Evolutionary conservation across 768 basidiomycete species (phyloP).

Genomic region (Suillus weaverae): DNA sequence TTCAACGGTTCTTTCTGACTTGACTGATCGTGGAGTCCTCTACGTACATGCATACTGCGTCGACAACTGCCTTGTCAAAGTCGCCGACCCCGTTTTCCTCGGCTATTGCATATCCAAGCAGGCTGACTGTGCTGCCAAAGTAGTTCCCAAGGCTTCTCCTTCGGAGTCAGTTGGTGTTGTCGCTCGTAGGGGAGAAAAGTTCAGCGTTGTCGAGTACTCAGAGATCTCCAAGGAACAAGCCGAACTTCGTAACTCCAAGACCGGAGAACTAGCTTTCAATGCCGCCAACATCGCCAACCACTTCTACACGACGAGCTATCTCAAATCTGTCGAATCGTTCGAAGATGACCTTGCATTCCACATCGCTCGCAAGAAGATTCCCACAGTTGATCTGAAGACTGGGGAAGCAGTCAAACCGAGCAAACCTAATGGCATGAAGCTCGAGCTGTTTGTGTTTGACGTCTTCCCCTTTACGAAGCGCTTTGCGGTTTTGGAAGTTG

Average conservation of each 20-base stretch:
- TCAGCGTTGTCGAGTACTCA: constrained; percentile 95
- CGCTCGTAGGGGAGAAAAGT: constrained; percentile 79
- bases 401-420: constrained; percentile 75
- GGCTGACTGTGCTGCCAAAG: constrained; percentile 93
- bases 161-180: constrained; percentile 95
- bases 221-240: constrained; percentile 91
- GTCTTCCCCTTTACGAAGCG: constrained; percentile 89
- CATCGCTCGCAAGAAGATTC: constrained; percentile 97
- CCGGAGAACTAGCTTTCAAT: constrained; percentile 83
- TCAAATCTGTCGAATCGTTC: constrained; percentile 75
- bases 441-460: constrained; percentile 98
- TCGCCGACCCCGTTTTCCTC: constrained; percentile 96
- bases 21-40: constrained; percentile 69
- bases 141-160: constrained; percentile 85
- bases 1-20: constrained; percentile 81
- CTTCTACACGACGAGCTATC: constrained; percentile 89
- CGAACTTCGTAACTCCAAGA: constrained; percentile 64
- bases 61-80: constrained; percentile 97
- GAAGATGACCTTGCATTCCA: constrained; percentile 93
- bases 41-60: constrained; percentile 97
- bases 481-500: constrained; percentile 88
- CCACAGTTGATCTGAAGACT: constrained; percentile 68
- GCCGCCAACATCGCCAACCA: constrained; percentile 98
- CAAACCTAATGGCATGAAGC: constrained; percentile 98
- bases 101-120: constrained; percentile 90